phyloP scores from a whole-genome alignment of 208 protist genomes.

The Sergeia podlipaevii region DNA sequence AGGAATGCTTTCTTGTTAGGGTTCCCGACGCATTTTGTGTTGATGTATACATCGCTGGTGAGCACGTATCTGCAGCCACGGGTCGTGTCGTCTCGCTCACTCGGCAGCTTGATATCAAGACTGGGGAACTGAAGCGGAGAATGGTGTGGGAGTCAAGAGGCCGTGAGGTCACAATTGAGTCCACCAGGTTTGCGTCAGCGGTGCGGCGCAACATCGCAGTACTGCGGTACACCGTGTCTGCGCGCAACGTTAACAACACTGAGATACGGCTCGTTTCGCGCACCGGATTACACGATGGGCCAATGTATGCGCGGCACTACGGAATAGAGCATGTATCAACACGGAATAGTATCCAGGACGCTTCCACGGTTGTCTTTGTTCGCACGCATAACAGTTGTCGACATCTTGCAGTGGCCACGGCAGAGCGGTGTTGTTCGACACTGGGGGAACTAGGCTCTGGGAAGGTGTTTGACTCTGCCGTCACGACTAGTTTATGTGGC shows the following conservation, averaged over 20 bases:
- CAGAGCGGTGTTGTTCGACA: conserved; percentile 52
- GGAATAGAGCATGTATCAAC: conserved; percentile 48
- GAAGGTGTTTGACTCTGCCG: conserved; percentile 9
- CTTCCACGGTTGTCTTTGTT: conserved; percentile 61
- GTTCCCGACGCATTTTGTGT: conserved; percentile 83
- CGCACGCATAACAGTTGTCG: conserved; percentile 85
- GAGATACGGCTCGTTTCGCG: conserved; percentile 85
- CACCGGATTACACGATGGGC: conserved; percentile 30
- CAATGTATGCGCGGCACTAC: background rate
- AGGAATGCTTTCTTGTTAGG: conserved; percentile 63
- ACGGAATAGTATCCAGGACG: conserved; percentile 56
- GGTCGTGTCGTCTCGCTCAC: conserved; percentile 53
- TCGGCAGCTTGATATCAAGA: conserved; percentile 65
- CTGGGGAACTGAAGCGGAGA: conserved; percentile 64
- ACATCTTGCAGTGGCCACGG: conserved; percentile 60
- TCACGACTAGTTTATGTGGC: conserved; percentile 6
- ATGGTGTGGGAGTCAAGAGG: conserved; percentile 74
- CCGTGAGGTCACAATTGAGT: conserved; percentile 77
- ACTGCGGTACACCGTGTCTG: conserved; percentile 62
- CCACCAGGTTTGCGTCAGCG: conserved; percentile 61
- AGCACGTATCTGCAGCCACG: conserved; percentile 65
- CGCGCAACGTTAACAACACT: conserved; percentile 77
- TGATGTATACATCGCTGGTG: conserved; percentile 76
- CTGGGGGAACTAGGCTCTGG: conserved; percentile 3
- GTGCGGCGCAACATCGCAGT: conserved; percentile 64